Percentiles rank a stretch among this genome's conserved stretches.
Conservation (phyloP, 768 basidiomycete genomes). For the Guyanaporus albipodus region DNA sequence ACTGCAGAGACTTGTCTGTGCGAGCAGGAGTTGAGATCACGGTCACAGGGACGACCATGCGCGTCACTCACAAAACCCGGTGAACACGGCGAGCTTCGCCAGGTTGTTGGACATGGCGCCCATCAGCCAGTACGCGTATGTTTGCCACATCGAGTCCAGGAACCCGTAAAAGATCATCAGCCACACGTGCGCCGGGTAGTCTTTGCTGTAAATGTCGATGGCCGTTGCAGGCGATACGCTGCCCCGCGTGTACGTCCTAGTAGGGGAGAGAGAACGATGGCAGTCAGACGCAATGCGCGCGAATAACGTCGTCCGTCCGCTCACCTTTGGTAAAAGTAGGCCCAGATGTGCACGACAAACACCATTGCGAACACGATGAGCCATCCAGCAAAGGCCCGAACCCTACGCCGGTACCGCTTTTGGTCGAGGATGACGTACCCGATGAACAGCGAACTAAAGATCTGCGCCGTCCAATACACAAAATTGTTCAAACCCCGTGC, state of each 20-base stretch:
- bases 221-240: constrained; percentile 35
- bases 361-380: constrained; percentile 57
- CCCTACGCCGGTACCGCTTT: constrained; percentile 50
- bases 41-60: no score
- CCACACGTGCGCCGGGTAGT: constrained; percentile 55
- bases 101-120: constrained; percentile 85
- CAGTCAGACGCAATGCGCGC: neutral
- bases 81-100: constrained; percentile 72
- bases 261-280: neutral
- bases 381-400: constrained; percentile 73
- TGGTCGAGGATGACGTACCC: constrained; percentile 64
- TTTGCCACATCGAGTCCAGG: constrained; percentile 85
- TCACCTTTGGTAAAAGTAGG: constrained; percentile 71
- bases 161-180: constrained; percentile 74
- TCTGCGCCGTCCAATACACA: constrained; percentile 76
- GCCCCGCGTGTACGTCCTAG: constrained; percentile 52
- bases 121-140: constrained; percentile 79
- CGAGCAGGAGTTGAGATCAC: neutral
- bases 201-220: constrained; percentile 56
- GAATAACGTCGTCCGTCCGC: no score
- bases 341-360: constrained; percentile 72
- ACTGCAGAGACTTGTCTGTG: constrained; percentile 71
- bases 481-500: constrained; percentile 77
- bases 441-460: constrained; percentile 70
- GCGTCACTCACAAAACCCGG: constrained; percentile 71